Conservation (phyloP, 768 basidiomycete genomes). For the Leccinum uliginosum region DNA sequence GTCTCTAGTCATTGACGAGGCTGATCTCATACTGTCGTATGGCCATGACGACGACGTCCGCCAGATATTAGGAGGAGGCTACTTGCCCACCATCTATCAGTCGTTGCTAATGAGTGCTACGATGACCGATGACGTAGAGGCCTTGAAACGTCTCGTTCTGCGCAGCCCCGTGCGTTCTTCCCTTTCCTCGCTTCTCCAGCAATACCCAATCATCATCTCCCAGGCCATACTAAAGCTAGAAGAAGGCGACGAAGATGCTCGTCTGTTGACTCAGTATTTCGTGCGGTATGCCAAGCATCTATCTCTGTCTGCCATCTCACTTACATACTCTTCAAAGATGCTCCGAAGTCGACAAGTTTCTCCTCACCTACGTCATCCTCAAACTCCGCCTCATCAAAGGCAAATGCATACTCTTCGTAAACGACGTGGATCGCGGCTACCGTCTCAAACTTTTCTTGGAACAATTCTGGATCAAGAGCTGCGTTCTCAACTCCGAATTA, state of each 20-base stretch:
- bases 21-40: conserved; percentile 94
- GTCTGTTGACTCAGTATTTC: conserved; percentile 80
- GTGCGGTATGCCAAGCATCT: conserved; percentile 52
- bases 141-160: conserved; percentile 81
- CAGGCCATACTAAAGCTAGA: conserved; percentile 85
- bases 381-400: conserved; percentile 95
- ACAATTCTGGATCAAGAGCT: conserved; percentile 94
- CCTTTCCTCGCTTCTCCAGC: neutral
- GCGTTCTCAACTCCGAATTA: conserved; percentile 93
- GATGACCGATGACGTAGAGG: conserved; percentile 93
- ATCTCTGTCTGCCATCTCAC: neutral
- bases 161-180: conserved; percentile 71
- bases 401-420: conserved; percentile 95
- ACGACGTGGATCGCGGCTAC: conserved; percentile 91
- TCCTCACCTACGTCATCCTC: conserved; percentile 92
- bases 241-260: conserved; percentile 79
- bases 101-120: conserved; percentile 97
- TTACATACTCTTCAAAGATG: conserved; percentile 48
- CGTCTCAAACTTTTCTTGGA: conserved; percentile 97
- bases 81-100: conserved; percentile 79
- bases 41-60: conserved; percentile 91
- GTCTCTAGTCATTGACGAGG: conserved; percentile 94
- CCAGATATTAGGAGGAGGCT: conserved; percentile 62
- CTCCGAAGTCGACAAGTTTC: conserved; percentile 95
- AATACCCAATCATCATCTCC: neutral